Base-by-base conservation (phyloP, 805 yeast species). In the Saccharomycopsis vini region DNA sequence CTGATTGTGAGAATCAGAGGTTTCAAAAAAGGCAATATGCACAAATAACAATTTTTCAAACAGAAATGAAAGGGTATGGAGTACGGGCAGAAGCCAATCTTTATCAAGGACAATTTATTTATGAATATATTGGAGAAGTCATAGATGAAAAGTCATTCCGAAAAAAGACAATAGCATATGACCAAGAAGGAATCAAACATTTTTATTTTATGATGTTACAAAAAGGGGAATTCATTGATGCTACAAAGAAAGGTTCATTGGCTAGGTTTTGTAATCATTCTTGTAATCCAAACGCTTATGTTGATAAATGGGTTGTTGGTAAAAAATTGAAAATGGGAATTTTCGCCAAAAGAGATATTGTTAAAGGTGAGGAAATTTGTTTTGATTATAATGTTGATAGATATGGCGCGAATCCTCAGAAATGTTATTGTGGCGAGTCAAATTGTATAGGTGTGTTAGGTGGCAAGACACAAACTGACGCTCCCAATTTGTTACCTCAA, bases 261-360 rank as follows among this genome's bases (percentile, higher is more conserved):
- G 96, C 95, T 2, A 71, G 98, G 45, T 92, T 89, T 64, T 83
- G 92, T 58, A 90, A 90, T 62, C 98, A 90, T 63, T 86, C 95
- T 18, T 90, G 98, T 62, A 79, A 76, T 55, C 98, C 98, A 10
- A 92, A 92, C 61, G 90, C 95, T 19, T 86, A 75, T 55, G 95
- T 90, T 35, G 96, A 90, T 61, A 90, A 90, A 66, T 90, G 98
- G 98, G 92, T 89, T 15, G 97, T 90, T 12, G 88, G 88, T 23
- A 85, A 83, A 47, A 82, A 86, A 58, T 69, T 87, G 45, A 72
- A 87, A 52, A 92, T 92, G 97, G 98, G 97, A 23, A 45, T 45
- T 21, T 92, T 90, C 59, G 85, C 97, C 40, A 83, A 83, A 53
- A 68, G 95, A 50, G 62, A 69, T 22, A 86, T 90, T 42, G 36